Percentiles rank a stretch among this genome's conserved stretches.
These are phyloP conservation scores for Chytridiales sp. DNA, from an alignment of 371 early-diverging fungal species.

Conservation along the genomic window DNA sequence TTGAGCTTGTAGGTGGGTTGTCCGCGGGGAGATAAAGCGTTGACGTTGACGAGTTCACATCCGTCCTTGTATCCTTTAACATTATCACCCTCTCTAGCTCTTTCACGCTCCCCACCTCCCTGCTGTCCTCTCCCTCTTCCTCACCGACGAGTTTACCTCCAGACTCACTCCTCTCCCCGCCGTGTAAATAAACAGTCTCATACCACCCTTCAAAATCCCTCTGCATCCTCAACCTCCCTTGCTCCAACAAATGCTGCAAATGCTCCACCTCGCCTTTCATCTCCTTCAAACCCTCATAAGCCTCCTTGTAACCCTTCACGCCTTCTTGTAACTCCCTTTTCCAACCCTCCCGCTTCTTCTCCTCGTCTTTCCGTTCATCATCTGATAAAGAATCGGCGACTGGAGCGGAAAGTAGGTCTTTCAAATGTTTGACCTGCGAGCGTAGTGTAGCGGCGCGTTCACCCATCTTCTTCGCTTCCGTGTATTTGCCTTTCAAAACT, in stretches of 20 bases:
- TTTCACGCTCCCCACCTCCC: too few relatives aligned
- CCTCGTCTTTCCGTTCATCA: slow-evolving; percentile 16
- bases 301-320: slow-evolving; percentile 39
- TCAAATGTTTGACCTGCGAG: slow-evolving; percentile 42
- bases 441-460: slow-evolving; percentile 43
- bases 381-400: too few relatives aligned
- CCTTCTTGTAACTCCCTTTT: slow-evolving; percentile 9
- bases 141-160: too few relatives aligned
- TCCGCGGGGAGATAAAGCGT: too few relatives aligned
- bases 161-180: too few relatives aligned
- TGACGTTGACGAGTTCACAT: too few relatives aligned
- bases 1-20: too few relatives aligned
- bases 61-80: too few relatives aligned
- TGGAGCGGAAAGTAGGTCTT: background rate
- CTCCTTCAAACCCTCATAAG: slow-evolving; percentile 50
- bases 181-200: slow-evolving; percentile 37
- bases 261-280: slow-evolving; percentile 60
- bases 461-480: slow-evolving; percentile 50
- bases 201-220: slow-evolving; percentile 58
- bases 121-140: too few relatives aligned
- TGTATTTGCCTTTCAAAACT: slow-evolving; percentile 50
- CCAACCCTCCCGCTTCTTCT: background rate
- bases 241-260: slow-evolving; percentile 58
- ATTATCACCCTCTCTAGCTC: too few relatives aligned
- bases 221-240: slow-evolving; percentile 48